Evolutionary conservation across 139 green algal genomes (phyloP).

Genomic region (Chlamydomonas asymmetrica): DNA sequence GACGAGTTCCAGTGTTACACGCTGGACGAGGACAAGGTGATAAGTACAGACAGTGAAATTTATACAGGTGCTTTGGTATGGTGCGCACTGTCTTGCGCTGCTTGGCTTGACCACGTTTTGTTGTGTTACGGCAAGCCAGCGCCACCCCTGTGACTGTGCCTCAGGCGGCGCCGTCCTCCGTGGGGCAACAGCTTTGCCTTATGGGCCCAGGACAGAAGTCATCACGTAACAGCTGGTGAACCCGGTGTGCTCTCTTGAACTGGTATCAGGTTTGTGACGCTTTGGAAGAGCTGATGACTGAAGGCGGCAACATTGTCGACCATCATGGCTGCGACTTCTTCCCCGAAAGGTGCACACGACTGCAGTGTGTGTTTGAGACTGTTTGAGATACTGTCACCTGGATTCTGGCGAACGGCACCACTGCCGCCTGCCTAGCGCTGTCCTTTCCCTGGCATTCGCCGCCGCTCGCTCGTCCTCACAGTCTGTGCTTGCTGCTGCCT

Average conservation of each 20-base stretch:
- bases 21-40: constrained; percentile 97
- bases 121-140: too few species aligned
- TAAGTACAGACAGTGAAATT: too few species aligned
- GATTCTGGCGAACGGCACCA: too few species aligned
- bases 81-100: too few species aligned
- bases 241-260: background rate
- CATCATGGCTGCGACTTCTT: constrained; percentile 98
- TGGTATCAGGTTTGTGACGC: constrained; percentile 81
- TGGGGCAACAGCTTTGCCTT: too few species aligned
- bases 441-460: too few species aligned
- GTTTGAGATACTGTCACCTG: background rate
- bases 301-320: constrained; percentile 90
- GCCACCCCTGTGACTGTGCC: too few species aligned
- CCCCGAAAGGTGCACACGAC: constrained; percentile 77
- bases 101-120: too few species aligned
- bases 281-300: constrained; percentile 80
- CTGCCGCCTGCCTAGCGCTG: too few species aligned
- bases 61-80: too few species aligned
- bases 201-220: too few species aligned
- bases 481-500: background rate
- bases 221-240: background rate
- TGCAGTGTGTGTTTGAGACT: background rate
- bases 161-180: too few species aligned
- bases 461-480: background rate
- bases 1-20: constrained; percentile 82